Conservation (phyloP, 306 rosid genomes). For the Canavalia gladiata region DNA sequence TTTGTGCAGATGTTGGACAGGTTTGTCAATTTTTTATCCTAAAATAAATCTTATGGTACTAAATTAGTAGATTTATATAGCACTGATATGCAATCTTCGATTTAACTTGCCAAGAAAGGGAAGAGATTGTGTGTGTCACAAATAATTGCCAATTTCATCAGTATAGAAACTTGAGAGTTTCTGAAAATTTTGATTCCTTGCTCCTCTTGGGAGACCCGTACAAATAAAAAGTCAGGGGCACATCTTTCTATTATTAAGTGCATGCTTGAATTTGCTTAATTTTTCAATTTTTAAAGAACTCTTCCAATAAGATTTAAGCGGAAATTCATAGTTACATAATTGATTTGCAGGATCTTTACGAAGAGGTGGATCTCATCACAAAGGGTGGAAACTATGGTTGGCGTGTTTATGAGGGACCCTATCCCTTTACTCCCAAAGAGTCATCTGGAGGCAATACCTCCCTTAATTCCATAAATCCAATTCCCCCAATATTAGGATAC, state of each 20-base stretch:
- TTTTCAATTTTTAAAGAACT: neutral
- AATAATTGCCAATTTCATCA: constrained; percentile 5
- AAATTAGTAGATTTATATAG: neutral
- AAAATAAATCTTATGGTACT: neutral
- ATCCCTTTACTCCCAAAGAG: constrained; percentile 45
- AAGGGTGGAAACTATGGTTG: constrained; percentile 99
- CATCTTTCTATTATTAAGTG: neutral
- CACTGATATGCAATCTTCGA: neutral
- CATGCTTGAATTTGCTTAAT: neutral
- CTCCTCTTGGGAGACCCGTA: neutral
- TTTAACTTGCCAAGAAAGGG: neutral
- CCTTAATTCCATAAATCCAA: constrained; percentile 59
- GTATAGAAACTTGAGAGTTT: neutral
- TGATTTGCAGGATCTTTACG: constrained; percentile 71
- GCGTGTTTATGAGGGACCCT: constrained; percentile 85
- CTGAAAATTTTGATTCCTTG: neutral
- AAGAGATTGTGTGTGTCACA: neutral
- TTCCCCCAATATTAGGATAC: constrained; percentile 81
- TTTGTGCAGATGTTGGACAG: constrained; percentile 90
- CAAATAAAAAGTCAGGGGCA: neutral
- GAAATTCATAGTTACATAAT: constrained; percentile 14
- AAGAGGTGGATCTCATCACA: constrained; percentile 89
- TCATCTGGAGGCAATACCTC: constrained; percentile 74
- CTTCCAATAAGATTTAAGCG: neutral
- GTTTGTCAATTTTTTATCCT: constrained; percentile 51